Base-by-base conservation (phyloP, 2,329 filamentous ascomycete species). In the Teratosphaeria epicoccoides region DNA sequence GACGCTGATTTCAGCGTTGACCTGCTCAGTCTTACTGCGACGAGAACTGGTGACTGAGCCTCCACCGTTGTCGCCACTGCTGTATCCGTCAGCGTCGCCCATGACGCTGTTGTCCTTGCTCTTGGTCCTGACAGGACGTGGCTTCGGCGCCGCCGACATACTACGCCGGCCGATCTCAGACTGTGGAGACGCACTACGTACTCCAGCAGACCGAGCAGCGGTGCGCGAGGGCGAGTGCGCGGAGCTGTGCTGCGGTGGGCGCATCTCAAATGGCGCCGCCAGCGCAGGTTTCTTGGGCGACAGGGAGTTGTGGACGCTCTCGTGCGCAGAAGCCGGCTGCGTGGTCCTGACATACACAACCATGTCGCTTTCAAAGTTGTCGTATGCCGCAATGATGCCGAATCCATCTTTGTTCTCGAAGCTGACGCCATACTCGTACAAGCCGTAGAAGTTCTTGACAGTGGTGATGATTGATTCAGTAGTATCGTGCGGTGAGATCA, bases 401-500 rank as follows among this genome's bases (percentile, higher is more conserved):
- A 87, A 91, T 63, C 88, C 88, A 63, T 85, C 76, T 58, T 87
- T 82, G 69, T 97, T 91, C 72, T 97, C 91, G 65, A 98, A 97
- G 72, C 88, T 95, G 65, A 98, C 85, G 59, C 93, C 90, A 47
- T 71, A 83, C 59, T 91, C 87, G 69, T 96, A 96, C 60, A 98
- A 79, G 55, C 93, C 93, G 68, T 95, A 97, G 74, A 97, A 97
- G 76, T 96, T 97, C 79, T 95, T 97, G 66, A 97, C 91, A 1
- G 93, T 97, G 12, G 89, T 93, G 58, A 97, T 88, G 72, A 98
- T 98, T 29, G 90, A 96, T 67, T 97, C 91, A 22, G 91, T 97
- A 49, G 88, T 90, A 74, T 98, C 93, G 70, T 97, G 90, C 46
- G 88, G 88, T 65, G 85, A 95, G 61, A 98, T 96, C 65, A 94